Evolutionary conservation across 1,284 basidiomycete genomes (phyloP), one percentile per base, ranked within the genome.

Genomic region (Sanghuangporus sanghuang): DNA sequence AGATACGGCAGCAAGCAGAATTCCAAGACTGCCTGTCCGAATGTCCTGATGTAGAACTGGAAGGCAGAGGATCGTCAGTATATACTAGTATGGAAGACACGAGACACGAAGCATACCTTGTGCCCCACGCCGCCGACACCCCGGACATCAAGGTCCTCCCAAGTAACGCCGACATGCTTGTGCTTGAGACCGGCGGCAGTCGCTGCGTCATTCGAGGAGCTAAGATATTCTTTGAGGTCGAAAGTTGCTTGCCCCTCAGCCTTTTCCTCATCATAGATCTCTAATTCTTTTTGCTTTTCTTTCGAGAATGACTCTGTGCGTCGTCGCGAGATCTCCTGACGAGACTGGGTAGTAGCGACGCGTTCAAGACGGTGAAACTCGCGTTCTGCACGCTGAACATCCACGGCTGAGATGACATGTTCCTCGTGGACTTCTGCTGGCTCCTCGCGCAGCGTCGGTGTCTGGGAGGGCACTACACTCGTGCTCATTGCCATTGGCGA

Each of bases 81-180:
- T 46, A 42, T 6, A 12, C n/a, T n/a, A 2, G 7, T 42, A 42
- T n/a, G 44, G 16, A 46, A 46, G 44, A n/a, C 16, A 16, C 40
- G 23, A 2, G 2, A 50, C n/a, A 59, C 40, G 58, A 14, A 55
- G 68, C 75, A 48, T 59, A 82, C 87, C 77, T 89, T 89, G 70
- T 76, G 79, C 70, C 80, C 77, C 21, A 73, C 74, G 49, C 87
- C 87, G 32, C 90, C 92, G 1, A 81, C 73, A 35, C 88, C 91
- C 18, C 87, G 78, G 54, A 95, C 93, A 63, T 87, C 80, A 0
- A 93, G 75, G 67, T 87, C 79, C 59, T 91, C 82, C 88, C 91
- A 94, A 27, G 85, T 84, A 36, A 93, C 90, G 42, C 92, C 92
- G 42, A 94, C 89, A 67, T 87, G 85, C 78, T 96, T 96, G 74